These are phyloP conservation scores for Pythium pyrilobum DNA, from an alignment of 352 stramenopile genomes.

Conservation along the genomic window DNA sequence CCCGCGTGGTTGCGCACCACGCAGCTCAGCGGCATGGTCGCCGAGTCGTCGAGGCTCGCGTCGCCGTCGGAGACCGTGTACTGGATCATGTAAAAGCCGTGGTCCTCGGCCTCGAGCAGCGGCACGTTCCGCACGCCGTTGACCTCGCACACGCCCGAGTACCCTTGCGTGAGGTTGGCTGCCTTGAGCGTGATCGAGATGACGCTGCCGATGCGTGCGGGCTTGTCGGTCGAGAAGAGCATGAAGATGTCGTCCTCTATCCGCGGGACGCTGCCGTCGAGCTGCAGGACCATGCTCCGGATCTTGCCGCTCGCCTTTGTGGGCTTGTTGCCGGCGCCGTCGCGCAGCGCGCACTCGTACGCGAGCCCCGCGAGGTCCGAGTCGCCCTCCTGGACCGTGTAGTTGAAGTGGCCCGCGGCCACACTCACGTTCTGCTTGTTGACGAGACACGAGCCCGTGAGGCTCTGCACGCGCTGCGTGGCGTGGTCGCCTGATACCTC, in stretches of 20 bases:
- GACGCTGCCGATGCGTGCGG: conserved; percentile 43
- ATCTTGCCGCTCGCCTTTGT: conserved; percentile 23
- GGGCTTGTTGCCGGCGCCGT: conserved; percentile 23
- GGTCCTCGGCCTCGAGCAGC: conserved; percentile 40
- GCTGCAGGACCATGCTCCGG: conserved; percentile 17
- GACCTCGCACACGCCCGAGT: conserved; percentile 43
- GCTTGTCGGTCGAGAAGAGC: conserved; percentile 57
- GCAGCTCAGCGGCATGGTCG: conserved; percentile 38
- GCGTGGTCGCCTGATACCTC: conserved; percentile 15
- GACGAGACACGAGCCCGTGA: conserved; percentile 27
- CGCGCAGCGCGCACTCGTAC: conserved; percentile 27
- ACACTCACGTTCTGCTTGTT: conserved; percentile 31
- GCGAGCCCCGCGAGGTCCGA: conserved; percentile 32
- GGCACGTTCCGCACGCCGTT: conserved; percentile 39
- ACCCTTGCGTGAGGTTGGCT: conserved; percentile 30
- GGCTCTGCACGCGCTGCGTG: not conserved
- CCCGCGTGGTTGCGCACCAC: conserved; percentile 33
- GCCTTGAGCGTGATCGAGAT: conserved; percentile 52
- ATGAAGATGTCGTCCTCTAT: conserved; percentile 46
- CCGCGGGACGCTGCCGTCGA: conserved; percentile 32
- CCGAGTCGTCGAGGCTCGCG: conserved; percentile 22
- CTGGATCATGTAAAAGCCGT: conserved; percentile 63
- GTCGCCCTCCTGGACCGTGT: conserved; percentile 39
- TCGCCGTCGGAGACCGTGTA: conserved; percentile 48
- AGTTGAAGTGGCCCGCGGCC: conserved; percentile 23